phyloP scores from a whole-genome alignment of 2,329 filamentous ascomycete species.

The Aspergillus neoniger region DNA sequence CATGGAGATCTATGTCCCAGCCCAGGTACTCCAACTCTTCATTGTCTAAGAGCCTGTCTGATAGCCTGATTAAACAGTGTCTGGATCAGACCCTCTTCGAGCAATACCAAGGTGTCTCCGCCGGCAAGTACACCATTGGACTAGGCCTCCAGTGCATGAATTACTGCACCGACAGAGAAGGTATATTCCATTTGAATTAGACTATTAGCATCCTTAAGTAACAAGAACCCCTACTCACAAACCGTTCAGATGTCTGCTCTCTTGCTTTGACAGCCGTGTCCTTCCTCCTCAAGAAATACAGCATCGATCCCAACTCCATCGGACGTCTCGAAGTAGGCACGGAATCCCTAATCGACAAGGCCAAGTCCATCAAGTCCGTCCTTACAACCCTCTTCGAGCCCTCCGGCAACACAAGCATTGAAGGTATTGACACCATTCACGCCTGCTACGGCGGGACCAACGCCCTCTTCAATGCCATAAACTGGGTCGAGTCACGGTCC shows the following conservation, averaged over 20 bases:
- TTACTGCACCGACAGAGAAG: constrained; percentile 87
- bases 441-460: constrained; percentile 87
- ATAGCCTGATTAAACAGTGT: constrained; percentile 56
- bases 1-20: constrained; percentile 87
- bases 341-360: constrained; percentile 84
- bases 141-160: constrained; percentile 89
- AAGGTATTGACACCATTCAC: constrained; percentile 81
- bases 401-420: constrained; percentile 74
- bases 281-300: constrained; percentile 78
- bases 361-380: constrained; percentile 86
- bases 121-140: constrained; percentile 88
- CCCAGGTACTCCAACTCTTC: constrained; percentile 61
- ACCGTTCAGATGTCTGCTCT: constrained; percentile 78
- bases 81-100: constrained; percentile 81
- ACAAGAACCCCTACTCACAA: background rate
- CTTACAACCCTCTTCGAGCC: constrained; percentile 79
- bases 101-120: constrained; percentile 78
- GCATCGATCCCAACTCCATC: constrained; percentile 74
- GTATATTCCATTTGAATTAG: constrained; percentile 50
- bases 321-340: constrained; percentile 83
- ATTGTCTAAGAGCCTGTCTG: constrained; percentile 13
- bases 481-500: constrained; percentile 83
- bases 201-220: background rate
- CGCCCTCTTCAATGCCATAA: constrained; percentile 77
- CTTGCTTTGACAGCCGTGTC: constrained; percentile 76